These are phyloP conservation scores for Cyberlindnera nakhonratchasimensis DNA, from an alignment of 805 yeast species.

Conservation along the genomic window DNA sequence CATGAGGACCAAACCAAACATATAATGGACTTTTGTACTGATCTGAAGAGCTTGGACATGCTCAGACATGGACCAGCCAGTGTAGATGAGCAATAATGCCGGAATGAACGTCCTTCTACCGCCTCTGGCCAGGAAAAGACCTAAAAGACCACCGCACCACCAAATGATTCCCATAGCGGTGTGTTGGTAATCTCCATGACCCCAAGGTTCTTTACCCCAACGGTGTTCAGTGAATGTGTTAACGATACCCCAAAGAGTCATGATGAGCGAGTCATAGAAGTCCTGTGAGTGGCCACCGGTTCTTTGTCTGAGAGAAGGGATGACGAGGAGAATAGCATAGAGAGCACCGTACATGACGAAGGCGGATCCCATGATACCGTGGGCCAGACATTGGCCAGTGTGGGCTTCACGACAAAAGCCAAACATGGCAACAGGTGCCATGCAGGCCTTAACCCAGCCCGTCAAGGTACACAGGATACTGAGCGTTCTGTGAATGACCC, in stretches of 20 bases:
- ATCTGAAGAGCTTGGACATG: slow-evolving; percentile 74
- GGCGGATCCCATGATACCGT: slow-evolving; percentile 94
- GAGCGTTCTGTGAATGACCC: slow-evolving; percentile 39
- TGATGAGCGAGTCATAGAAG: slow-evolving; percentile 73
- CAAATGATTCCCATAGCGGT: slow-evolving; percentile 95
- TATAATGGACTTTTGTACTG: slow-evolving; percentile 82
- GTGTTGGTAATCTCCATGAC: slow-evolving; percentile 91
- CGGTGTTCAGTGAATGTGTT: slow-evolving; percentile 96
- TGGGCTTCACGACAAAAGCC: slow-evolving; percentile 84
- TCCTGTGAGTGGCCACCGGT: slow-evolving; percentile 66
- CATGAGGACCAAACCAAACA: slow-evolving; percentile 82
- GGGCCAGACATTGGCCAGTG: slow-evolving; percentile 95
- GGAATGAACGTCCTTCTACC: slow-evolving; percentile 75
- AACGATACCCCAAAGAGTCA: slow-evolving; percentile 88
- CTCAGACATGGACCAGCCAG: slow-evolving; percentile 94
- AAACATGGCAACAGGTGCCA: slow-evolving; percentile 79
- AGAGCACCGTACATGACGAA: slow-evolving; percentile 79
- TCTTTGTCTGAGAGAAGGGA: slow-evolving; percentile 69
- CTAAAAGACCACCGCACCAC: slow-evolving; percentile 93
- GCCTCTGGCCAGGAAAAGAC: slow-evolving; percentile 69
- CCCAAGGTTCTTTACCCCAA: slow-evolving; percentile 89
- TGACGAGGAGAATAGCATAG: slow-evolving; percentile 57
- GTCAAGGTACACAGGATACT: slow-evolving; percentile 47
- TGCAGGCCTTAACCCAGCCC: slow-evolving; percentile 76
- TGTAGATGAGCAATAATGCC: slow-evolving; percentile 73